Conservation (phyloP, 176 grass and related monocot genomes). For the Sorghum bicolor region DNA sequence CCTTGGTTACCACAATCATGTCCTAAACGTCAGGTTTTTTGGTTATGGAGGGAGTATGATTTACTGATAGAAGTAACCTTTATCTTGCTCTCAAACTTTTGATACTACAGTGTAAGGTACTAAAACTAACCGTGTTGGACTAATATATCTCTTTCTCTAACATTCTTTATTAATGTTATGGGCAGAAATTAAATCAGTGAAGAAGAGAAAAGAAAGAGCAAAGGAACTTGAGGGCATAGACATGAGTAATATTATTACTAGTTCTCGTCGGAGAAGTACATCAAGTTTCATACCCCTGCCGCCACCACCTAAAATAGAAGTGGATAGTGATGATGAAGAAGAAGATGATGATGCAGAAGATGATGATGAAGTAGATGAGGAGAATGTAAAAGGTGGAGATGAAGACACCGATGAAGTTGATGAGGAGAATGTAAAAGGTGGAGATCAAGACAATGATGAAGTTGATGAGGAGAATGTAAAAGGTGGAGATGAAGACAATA, state of each 20-base stretch:
- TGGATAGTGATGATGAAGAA: constrained; percentile 39
- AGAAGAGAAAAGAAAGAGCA: constrained; percentile 89
- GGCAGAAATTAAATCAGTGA: constrained; percentile 88
- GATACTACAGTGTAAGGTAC: neutral
- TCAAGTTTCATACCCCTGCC: constrained; percentile 72
- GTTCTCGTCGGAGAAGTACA: constrained; percentile 68
- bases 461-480: neutral
- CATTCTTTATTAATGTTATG: constrained; percentile 19
- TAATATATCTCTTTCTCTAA: constrained; percentile 12
- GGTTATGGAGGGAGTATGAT: no score
- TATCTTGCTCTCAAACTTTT: neutral
- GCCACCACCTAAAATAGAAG: constrained; percentile 57
- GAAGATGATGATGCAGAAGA: constrained; percentile 46
- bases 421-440: constrained; percentile 38
- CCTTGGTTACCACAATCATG: no score
- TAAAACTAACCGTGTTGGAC: neutral
- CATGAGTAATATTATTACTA: constrained; percentile 88
- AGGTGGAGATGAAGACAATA: constrained; percentile 10
- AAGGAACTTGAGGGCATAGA: constrained; percentile 98
- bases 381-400: neutral
- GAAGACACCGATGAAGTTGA: neutral
- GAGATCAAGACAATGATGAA: constrained; percentile 34
- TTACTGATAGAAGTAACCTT: neutral
- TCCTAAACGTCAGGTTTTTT: no score
- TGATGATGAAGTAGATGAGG: neutral